These are phyloP conservation scores for Trichoderma sp. DNA, from an alignment of 2,329 filamentous ascomycete species.

Conservation along the genomic window DNA sequence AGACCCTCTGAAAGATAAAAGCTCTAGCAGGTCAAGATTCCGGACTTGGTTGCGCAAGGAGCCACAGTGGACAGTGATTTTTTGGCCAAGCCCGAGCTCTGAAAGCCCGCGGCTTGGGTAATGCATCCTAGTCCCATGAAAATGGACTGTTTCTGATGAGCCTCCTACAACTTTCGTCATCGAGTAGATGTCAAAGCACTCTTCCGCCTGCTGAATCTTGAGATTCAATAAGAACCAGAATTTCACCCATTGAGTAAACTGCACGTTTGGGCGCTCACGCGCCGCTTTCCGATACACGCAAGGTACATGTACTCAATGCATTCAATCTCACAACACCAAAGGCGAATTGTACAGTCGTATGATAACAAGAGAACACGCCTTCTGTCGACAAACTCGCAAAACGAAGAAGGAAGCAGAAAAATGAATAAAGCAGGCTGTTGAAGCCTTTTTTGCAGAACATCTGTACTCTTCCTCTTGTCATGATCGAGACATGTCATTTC, in stretches of 20 bases:
- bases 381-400: neutral
- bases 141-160: conserved; percentile 2
- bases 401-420: conserved; percentile 1
- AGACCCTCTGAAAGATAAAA: neutral
- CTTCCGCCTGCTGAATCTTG: conserved; percentile 1
- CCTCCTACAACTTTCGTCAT: neutral
- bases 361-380: neutral
- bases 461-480: neutral
- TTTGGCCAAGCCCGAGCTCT: neutral
- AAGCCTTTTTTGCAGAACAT: too few relatives aligned
- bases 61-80: conserved; percentile 1
- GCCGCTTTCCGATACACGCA: neutral
- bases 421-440: neutral
- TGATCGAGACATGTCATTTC: neutral
- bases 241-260: conserved; percentile 15
- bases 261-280: neutral
- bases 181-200: conserved; percentile 6
- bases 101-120: neutral
- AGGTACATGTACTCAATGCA: too few relatives aligned
- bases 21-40: neutral
- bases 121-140: neutral
- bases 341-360: neutral
- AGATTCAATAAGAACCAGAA: neutral
- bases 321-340: conserved; percentile 15
- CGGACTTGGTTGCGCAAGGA: neutral